Evolutionary conservation across 768 basidiomycete species (phyloP), one percentile per base, ranked within the genome.

Genomic region (Naganishia vishniacii): DNA sequence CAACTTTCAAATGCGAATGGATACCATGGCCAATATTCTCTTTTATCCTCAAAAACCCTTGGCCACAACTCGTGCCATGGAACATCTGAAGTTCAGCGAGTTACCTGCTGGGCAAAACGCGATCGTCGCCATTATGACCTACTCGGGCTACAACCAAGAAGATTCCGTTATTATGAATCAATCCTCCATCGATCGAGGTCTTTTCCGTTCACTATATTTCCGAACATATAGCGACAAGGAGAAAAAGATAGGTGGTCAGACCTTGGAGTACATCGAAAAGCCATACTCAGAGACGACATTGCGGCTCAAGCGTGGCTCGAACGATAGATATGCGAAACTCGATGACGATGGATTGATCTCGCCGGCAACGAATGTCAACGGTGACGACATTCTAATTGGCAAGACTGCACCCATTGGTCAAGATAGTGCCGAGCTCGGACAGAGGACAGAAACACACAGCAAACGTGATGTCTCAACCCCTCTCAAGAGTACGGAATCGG

Each of bases 91-190:
- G 75, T 99, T 99, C 86, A 86, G 93, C 70, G 95, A 99, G 75
- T 84, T 99, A 28, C 94, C 94, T 59, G 94, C 94, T 18, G 94
- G 92, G n/a, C 94, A 98, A 79, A 99, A 99, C 73, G 94, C 94
- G 49, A 90, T 97, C 67, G 94, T 99, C 64, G 94, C 94, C 13
- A 98, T 99, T 72, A 81, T 98, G 61, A 97, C 93, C 74, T 99
- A 99, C 80, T 97, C 92, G 71, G 94, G 94, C 49, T 99, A 99
- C 80, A 99, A 99, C 77, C 95, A 99, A 79, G 95, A 98, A 84
- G 95, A 99, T 83, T 99, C 95, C 67, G 95, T 99, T 79, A 98
- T 99, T 80, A 97, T 99, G 94, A 98, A 98, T 77, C 95, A 99
- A 79, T 91, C 89, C 70, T 94, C 95, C 28, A 89, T 99, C 70